Evolutionary conservation across 495 filamentous ascomycete species (phyloP).

Genomic region (Venustampulla echinocandica): DNA sequence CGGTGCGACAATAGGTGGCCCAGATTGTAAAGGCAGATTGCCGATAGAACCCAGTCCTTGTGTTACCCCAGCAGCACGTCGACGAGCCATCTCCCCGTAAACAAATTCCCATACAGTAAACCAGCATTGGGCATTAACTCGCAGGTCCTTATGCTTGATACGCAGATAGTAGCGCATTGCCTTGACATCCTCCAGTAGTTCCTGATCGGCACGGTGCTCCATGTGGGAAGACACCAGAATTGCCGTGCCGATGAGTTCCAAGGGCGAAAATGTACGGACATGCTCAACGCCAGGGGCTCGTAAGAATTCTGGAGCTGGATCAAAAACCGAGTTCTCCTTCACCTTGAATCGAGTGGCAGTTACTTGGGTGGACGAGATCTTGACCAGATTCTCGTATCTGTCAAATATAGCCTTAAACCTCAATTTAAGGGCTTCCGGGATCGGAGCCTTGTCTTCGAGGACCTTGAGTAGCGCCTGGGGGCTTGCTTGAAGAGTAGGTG

Average conservation of each 20-base stretch:
- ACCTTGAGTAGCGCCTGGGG: slow-evolving; percentile 23
- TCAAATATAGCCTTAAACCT: slow-evolving; percentile 20
- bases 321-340: slow-evolving; percentile 17
- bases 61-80: too few relatives aligned
- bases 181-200: slow-evolving; percentile 35
- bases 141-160: slow-evolving; percentile 29
- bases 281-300: slow-evolving; percentile 9
- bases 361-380: slow-evolving; percentile 12
- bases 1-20: too few relatives aligned
- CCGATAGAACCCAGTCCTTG: too few relatives aligned
- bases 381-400: slow-evolving; percentile 19
- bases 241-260: slow-evolving; percentile 36
- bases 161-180: slow-evolving; percentile 30
- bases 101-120: slow-evolving; percentile 31
- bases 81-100: slow-evolving; percentile 17
- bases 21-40: too few relatives aligned
- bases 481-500: slow-evolving; percentile 24
- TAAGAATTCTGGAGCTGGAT: slow-evolving; percentile 18
- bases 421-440: slow-evolving; percentile 10
- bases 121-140: slow-evolving; percentile 33
- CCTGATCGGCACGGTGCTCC: slow-evolving; percentile 24
- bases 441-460: slow-evolving; percentile 15
- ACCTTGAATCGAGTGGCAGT: slow-evolving; percentile 14
- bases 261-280: slow-evolving; percentile 32
- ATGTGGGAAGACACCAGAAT: slow-evolving; percentile 34